phyloP scores from a whole-genome alignment of 768 basidiomycete species.

The Tulasnella sp. region DNA sequence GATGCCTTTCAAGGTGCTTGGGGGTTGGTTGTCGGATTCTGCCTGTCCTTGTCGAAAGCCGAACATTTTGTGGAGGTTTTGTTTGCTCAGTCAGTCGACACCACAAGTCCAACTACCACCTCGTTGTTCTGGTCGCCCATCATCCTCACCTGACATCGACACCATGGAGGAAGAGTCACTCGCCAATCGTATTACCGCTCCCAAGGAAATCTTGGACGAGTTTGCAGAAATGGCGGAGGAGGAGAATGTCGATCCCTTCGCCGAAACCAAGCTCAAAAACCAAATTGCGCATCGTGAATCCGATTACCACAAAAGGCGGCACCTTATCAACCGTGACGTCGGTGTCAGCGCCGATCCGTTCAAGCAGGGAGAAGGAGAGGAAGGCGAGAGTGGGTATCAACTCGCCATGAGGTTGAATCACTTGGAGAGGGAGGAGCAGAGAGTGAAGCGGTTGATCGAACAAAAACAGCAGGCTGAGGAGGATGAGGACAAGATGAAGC shows the following conservation, averaged over 20 bases:
- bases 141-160: not conserved
- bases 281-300: constrained; percentile 90
- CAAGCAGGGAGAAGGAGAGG: constrained; percentile 44
- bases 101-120: not conserved
- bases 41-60: not conserved
- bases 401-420: constrained; percentile 88
- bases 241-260: constrained; percentile 83
- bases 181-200: constrained; percentile 43
- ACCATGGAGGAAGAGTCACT: constrained; percentile 11
- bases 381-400: constrained; percentile 77
- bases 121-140: not conserved
- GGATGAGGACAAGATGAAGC: constrained; percentile 61
- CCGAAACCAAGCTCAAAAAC: constrained; percentile 83
- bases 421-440: constrained; percentile 85
- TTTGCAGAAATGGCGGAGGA: constrained; percentile 90
- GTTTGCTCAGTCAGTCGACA: not conserved
- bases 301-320: constrained; percentile 90
- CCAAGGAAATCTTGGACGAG: constrained; percentile 88
- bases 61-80: not conserved
- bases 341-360: constrained; percentile 76
- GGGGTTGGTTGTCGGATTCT: not conserved
- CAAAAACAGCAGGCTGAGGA: constrained; percentile 73
- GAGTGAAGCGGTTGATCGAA: constrained; percentile 74
- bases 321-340: constrained; percentile 54
- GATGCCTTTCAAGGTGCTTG: not conserved